These are phyloP conservation scores for Aspergillus sp. DNA, from an alignment of 2,329 filamentous ascomycete species.

Conservation along the genomic window DNA sequence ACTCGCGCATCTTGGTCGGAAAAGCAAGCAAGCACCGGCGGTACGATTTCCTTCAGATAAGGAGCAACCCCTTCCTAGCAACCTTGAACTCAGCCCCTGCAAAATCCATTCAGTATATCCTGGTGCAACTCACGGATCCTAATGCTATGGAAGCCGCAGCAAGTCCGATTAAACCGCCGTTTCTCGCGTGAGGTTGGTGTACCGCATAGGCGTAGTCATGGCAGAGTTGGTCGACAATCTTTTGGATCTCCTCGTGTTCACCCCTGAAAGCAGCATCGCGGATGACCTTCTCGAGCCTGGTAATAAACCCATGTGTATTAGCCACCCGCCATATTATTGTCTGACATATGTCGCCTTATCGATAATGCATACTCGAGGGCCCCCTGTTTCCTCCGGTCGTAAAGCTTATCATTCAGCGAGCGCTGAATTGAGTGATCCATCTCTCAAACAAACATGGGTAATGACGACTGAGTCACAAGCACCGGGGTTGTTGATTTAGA, in stretches of 20 bases:
- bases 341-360: background rate
- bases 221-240: slow-evolving; percentile 92
- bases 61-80: slow-evolving; percentile 75
- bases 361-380: slow-evolving; percentile 77
- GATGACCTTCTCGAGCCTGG: slow-evolving; percentile 84
- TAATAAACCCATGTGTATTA: slow-evolving; percentile 8
- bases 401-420: slow-evolving; percentile 94
- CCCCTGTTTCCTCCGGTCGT: slow-evolving; percentile 95
- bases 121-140: slow-evolving; percentile 69
- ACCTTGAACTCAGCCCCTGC: slow-evolving; percentile 8
- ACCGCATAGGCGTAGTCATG: slow-evolving; percentile 98
- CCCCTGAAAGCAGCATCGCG: slow-evolving; percentile 75
- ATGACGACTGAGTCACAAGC: slow-evolving; percentile 25
- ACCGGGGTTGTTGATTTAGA: slow-evolving; percentile 21
- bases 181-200: slow-evolving; percentile 92
- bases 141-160: slow-evolving; percentile 95
- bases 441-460: slow-evolving; percentile 25
- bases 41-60: slow-evolving; percentile 91
- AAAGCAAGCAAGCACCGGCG: slow-evolving; percentile 95
- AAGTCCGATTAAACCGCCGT: slow-evolving; percentile 92
- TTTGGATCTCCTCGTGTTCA: slow-evolving; percentile 78
- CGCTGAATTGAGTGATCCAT: slow-evolving; percentile 93
- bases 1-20: slow-evolving; percentile 97
- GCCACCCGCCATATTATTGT: background rate
- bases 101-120: slow-evolving; percentile 4